phyloP scores from a whole-genome alignment of 1,284 basidiomycete species.

The Trichosporon sp. region DNA sequence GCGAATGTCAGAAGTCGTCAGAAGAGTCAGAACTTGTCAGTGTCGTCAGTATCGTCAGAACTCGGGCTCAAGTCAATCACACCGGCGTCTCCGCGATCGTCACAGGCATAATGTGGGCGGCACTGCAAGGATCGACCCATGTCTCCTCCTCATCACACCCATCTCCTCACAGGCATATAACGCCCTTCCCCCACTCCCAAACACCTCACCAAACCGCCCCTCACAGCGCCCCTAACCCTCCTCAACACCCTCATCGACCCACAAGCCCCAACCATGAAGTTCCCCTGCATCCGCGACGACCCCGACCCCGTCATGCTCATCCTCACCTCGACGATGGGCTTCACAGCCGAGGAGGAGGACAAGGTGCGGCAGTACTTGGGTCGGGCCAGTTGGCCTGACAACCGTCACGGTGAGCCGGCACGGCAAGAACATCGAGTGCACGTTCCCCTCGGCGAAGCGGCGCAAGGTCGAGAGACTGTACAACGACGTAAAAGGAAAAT shows the following conservation, averaged over 20 bases:
- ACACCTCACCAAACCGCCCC: too few relatives aligned
- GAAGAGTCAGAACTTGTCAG: too few relatives aligned
- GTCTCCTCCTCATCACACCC: too few relatives aligned
- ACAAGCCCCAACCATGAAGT: background rate
- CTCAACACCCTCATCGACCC: too few relatives aligned
- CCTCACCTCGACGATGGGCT: background rate
- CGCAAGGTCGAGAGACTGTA: background rate
- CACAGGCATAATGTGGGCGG: too few relatives aligned
- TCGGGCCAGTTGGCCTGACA: background rate
- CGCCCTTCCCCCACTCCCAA: too few relatives aligned
- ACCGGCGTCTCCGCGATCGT: too few relatives aligned
- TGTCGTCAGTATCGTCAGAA: too few relatives aligned
- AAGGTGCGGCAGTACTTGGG: background rate
- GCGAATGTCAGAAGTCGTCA: too few relatives aligned
- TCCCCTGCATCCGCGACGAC: background rate
- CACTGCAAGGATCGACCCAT: background rate
- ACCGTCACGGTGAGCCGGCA: background rate
- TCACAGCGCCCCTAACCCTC: too few relatives aligned
- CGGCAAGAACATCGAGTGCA: background rate
- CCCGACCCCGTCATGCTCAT: background rate
- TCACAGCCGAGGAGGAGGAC: background rate
- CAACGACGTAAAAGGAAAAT: background rate
- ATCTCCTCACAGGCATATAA: background rate
- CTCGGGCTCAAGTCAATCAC: too few relatives aligned
- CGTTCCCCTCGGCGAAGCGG: background rate